phyloP scores from a whole-genome alignment of 106 monocot species.

The Amphibolis antarctica region DNA sequence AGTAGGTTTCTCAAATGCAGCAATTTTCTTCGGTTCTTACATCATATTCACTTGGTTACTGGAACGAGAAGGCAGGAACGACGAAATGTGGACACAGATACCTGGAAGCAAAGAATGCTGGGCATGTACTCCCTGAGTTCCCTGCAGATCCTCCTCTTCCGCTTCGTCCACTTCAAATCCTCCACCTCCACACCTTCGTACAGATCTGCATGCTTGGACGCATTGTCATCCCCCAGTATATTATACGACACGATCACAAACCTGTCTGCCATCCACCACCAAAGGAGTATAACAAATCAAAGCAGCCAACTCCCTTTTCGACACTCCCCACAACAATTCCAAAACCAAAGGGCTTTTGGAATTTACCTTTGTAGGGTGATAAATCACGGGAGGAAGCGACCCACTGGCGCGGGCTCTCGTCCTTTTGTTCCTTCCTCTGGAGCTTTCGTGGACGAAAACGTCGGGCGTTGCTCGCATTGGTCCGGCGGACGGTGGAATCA shows the following conservation, averaged over 20 bases:
- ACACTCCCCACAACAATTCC: neutral
- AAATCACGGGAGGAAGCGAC: conserved; percentile 22
- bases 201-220: conserved; percentile 34
- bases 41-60: too few species aligned
- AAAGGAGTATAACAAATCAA: neutral
- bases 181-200: conserved; percentile 23
- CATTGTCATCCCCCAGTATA: conserved; percentile 48
- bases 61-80: neutral
- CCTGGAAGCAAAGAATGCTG: conserved; percentile 52
- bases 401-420: conserved; percentile 17
- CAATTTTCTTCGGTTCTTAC: too few species aligned
- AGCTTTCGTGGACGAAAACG: neutral
- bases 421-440: conserved; percentile 2
- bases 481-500: neutral
- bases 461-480: neutral
- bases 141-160: conserved; percentile 33
- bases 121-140: conserved; percentile 36
- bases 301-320: neutral
- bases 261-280: conserved; percentile 26
- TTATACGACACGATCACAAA: conserved; percentile 49
- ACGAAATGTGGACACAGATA: neutral
- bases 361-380: conserved; percentile 24
- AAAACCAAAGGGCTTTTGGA: neutral
- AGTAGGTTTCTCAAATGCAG: too few species aligned
- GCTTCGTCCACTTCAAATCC: conserved; percentile 31